These are phyloP conservation scores for Calonectria pseudoturangicola DNA, from an alignment of 2,329 filamentous ascomycete genomes.

Conservation along the genomic window DNA sequence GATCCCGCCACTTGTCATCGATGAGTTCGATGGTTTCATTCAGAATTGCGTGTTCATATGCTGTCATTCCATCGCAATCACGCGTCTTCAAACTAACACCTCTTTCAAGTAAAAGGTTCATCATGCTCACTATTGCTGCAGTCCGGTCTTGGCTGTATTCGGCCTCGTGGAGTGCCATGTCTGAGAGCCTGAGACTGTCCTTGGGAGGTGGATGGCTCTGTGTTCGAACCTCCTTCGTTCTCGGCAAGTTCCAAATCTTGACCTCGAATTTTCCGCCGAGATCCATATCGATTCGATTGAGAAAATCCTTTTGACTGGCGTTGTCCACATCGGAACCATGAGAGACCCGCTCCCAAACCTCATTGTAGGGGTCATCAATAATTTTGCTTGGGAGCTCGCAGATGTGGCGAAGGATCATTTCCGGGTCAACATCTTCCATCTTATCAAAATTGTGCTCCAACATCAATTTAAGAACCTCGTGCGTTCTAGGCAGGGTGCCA, in stretches of 20 bases:
- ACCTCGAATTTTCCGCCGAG: background rate
- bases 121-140: background rate
- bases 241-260: background rate
- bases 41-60: slow-evolving; percentile 1
- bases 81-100: background rate
- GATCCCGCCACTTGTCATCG: background rate
- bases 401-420: background rate
- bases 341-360: background rate
- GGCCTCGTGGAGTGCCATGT: background rate
- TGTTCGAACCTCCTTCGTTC: background rate
- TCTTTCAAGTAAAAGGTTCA: slow-evolving; percentile 5
- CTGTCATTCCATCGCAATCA: background rate
- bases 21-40: background rate
- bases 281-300: background rate
- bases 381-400: background rate
- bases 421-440: background rate
- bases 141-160: background rate
- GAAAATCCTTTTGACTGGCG: background rate
- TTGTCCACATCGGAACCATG: background rate
- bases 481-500: slow-evolving; percentile 8
- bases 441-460: background rate
- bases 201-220: background rate
- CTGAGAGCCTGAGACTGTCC: background rate
- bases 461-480: background rate
- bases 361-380: background rate